A percentile compares a stretch with the other conserved stretches of the same genome.
Evolutionary conservation across 2,329 filamentous ascomycete genomes (phyloP).

Genomic region (Hypoxylon sp.): DNA sequence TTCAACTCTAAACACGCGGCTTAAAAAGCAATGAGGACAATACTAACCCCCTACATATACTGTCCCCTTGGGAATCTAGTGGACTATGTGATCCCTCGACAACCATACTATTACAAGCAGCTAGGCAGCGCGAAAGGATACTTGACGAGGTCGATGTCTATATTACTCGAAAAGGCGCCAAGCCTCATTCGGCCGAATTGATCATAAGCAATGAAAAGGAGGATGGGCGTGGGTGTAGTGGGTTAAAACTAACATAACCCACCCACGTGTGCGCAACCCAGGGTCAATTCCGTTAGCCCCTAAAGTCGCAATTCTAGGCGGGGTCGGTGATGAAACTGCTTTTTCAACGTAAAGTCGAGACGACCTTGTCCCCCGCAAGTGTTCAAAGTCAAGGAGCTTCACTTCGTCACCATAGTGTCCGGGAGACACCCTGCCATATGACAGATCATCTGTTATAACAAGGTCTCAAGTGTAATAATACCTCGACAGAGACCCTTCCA

Average conservation of each 20-base stretch:
- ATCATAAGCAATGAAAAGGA: neutral
- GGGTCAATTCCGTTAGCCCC: neutral
- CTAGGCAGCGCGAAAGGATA: neutral
- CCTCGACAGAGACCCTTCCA: neutral
- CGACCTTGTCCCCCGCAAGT: too few species aligned
- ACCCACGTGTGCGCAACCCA: neutral
- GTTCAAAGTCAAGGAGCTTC: neutral
- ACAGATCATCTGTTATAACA: slow-evolving; percentile 1
- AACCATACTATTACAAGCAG: neutral
- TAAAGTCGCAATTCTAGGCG: too few species aligned
- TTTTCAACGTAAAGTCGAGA: neutral
- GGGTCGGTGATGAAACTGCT: too few species aligned
- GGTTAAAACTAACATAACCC: neutral
- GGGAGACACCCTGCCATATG: neutral
- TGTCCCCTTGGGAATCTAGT: neutral
- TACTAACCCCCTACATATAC: neutral
- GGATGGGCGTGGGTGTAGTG: neutral
- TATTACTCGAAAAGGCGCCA: neutral
- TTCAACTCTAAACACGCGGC: neutral
- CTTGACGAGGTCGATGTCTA: neutral
- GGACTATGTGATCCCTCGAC: neutral
- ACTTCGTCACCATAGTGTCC: neutral
- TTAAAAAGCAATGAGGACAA: neutral
- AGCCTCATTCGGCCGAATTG: neutral
- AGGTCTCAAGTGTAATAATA: neutral